phyloP scores from a whole-genome alignment of 768 basidiomycete genomes.

The Lactifluus hygrophoroides region DNA sequence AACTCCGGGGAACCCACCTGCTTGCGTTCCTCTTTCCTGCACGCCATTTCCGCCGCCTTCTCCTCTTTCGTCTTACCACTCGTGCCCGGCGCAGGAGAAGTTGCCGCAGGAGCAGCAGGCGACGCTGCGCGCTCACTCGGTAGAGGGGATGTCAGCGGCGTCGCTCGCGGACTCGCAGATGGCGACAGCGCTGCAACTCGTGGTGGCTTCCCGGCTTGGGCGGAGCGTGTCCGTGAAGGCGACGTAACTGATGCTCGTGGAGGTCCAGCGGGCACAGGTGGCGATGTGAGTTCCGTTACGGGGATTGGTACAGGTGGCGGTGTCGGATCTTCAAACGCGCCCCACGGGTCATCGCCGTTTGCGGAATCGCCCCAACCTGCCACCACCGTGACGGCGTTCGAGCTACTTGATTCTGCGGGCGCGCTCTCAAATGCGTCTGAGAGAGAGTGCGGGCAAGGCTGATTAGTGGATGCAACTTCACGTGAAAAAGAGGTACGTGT shows the following conservation, averaged over 20 bases:
- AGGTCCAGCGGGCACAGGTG: neutral
- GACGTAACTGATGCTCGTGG: neutral
- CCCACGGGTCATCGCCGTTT: constrained; percentile 21
- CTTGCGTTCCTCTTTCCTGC: constrained; percentile 86
- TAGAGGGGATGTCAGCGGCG: constrained; percentile 12
- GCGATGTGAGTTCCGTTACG: constrained; percentile 10
- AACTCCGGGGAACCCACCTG: constrained; percentile 41
- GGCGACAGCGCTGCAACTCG: constrained; percentile 1
- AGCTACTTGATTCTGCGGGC: constrained; percentile 22
- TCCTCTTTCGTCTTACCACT: constrained; percentile 74
- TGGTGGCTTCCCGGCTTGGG: neutral
- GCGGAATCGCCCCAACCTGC: constrained; percentile 22
- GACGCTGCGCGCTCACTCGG: constrained; percentile 20
- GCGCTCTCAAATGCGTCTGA: constrained; percentile 30
- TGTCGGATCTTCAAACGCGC: constrained; percentile 13
- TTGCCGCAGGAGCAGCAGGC: constrained; percentile 20
- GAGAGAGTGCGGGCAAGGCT: neutral
- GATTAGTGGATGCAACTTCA: constrained; percentile 3
- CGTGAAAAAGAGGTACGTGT: constrained; percentile 39
- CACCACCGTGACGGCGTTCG: constrained; percentile 22
- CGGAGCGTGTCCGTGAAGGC: neutral
- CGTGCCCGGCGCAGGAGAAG: constrained; percentile 32
- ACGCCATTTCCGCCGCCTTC: constrained; percentile 86
- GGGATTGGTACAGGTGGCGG: constrained; percentile 11
- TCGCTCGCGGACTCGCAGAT: neutral